Evolutionary conservation across 371 early-diverging fungal species (phyloP), one percentile per base, ranked within the genome.

Genomic region (Quaeritorhiza haematococci): DNA sequence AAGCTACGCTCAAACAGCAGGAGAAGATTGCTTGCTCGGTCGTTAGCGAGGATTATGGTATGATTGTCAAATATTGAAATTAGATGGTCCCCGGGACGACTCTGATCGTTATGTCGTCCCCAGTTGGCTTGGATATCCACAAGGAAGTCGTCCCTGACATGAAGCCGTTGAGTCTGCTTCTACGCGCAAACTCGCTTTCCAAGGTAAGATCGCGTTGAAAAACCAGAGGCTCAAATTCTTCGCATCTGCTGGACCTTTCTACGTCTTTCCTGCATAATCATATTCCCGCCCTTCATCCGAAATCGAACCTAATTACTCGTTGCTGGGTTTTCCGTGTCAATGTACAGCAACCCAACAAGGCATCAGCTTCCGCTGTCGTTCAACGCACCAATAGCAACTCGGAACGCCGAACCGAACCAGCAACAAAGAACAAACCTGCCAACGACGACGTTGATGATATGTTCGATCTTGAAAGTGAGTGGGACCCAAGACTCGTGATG

Each of bases 21-120:
- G 47, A 13, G 1, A 26, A 38, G 17, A 43, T 73, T 21, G 49
- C 38, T n/a, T 73, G 69, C 59, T 35, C 51, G 26, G 44, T 67
- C 10, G 17, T 61, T 21, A 35, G 38, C 8, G 71, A 69, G 34
- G 69, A 74, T 19, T 50, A 48, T 44, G 74, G 73, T 69, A 24
- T 19, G 55, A 33, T 23, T 21, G 6, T 7, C 21, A 7, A 10
- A 23, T 23, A 27, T 21, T 23, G 23, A 10, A 21, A 6, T 7
- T 45, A 45, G 21, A 21, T n/a, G 10, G 13, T 38, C n/a, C 10
- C 10, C 10, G 38, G n/a, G 10, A 21, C n/a, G 46, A 45, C 27
- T 45, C 10, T 10, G 27, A 23, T 38, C 30, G 43, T 4, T 19
- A 34, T 10, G 23, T 27, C 5, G 3, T 1, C 17, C 17, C 3